Base-by-base conservation (phyloP, 352 stramenopile genomes). In the Peronosclerospora sorghi region DNA sequence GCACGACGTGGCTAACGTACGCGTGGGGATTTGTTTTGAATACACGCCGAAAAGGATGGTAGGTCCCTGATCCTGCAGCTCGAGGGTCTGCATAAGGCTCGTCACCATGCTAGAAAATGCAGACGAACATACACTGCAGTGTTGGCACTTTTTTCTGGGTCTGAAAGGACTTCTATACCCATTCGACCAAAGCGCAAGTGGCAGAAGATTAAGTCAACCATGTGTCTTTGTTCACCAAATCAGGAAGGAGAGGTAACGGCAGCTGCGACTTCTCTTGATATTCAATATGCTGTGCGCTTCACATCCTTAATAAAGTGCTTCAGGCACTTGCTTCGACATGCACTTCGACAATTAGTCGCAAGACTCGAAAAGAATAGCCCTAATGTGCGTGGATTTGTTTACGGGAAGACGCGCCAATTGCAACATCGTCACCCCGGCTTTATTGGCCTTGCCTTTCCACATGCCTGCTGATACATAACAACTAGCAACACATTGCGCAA, bases 101-200 rank as follows among this genome's bases (percentile, higher is more conserved):
- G 83, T 86, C 10, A 80, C 73, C 18, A 86, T 64, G 32, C 69
- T 83, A 21, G 71, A 68, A 44, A 84, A 86, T 2, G 64, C 82
- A 4, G 66, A 84, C 17, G 71, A 54, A 7, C 71, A 51, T 84
- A 86, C 12, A 71, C 74, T 0, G 65, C 71, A 0, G 74, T 69
- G 36, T 70, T 86, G 13, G 68, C 71, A 48, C 83, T 86, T 68
- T 59, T 73, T 81, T 17, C 59, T 65, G 8, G 74, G 84, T 35
- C 61, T 80, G 38, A 86, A 86, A 1, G 64, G 57, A 9, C 58
- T 62, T 39, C 60, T 41, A 23, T 62, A 86, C 13, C 62, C 68
- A 20, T 83, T 83, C 3, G 54, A 54, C 19, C 54, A 27, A 6
- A 30, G 15, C 15, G 14, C 14, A 21, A 36, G 21, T 26, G 21